A percentile compares a stretch with the other conserved stretches of the same genome.
These are phyloP conservation scores for Paraphoma chrysanthemicola DNA, from an alignment of 2,329 filamentous ascomycete species.

Conservation along the genomic window DNA sequence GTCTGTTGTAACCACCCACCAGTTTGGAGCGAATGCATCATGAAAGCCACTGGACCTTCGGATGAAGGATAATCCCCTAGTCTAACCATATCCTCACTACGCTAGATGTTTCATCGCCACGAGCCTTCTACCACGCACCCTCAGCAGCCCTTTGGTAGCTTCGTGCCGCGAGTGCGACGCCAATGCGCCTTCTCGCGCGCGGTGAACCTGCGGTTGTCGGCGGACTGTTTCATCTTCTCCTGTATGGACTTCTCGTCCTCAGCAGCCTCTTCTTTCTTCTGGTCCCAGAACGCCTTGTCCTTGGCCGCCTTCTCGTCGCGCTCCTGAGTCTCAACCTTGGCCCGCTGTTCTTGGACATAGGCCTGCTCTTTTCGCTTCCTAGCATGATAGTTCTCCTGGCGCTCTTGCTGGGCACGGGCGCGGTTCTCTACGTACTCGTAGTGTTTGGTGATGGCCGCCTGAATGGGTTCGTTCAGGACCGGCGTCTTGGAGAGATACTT, in stretches of 20 bases:
- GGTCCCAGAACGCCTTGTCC: neutral
- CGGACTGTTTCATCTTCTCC: neutral
- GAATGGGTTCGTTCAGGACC: neutral
- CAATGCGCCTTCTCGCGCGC: neutral
- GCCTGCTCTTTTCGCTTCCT: no score
- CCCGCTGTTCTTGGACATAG: no score
- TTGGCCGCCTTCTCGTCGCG: neutral
- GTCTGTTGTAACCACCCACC: no score
- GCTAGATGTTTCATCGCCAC: no score
- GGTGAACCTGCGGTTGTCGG: constrained; percentile 2
- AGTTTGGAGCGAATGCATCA: no score
- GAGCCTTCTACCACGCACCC: neutral
- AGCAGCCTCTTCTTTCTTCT: neutral
- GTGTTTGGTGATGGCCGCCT: neutral
- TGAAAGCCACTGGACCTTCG: no score
- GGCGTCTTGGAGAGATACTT: neutral
- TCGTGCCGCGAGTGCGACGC: neutral
- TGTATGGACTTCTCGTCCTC: neutral
- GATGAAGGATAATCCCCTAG: no score
- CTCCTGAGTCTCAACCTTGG: neutral
- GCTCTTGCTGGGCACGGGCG: neutral
- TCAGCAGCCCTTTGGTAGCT: neutral
- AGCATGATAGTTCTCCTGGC: neutral
- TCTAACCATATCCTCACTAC: no score
- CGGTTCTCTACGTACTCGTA: neutral